These are phyloP conservation scores for Skeletonema grethae DNA, from an alignment of 108 stramenopile genomes.

Conservation along the genomic window DNA sequence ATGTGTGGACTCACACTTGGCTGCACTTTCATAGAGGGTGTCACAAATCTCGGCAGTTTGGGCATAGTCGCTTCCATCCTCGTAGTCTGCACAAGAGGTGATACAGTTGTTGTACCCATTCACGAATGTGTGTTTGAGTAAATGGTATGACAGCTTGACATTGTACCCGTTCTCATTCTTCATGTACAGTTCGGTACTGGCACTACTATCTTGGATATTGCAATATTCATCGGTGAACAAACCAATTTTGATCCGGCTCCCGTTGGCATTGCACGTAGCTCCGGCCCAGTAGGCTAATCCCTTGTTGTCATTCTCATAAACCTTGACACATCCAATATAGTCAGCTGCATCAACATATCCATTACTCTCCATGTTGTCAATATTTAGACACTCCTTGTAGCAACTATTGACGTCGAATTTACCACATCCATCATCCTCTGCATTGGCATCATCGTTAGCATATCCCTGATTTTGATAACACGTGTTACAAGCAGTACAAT, in stretches of 20 bases:
- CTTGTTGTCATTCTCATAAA: slow-evolving; percentile 68
- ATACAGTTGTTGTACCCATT: slow-evolving; percentile 47
- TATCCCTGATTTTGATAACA: slow-evolving; percentile 21
- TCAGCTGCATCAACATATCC: slow-evolving; percentile 76
- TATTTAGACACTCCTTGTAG: slow-evolving; percentile 76
- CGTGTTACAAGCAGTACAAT: slow-evolving; percentile 74
- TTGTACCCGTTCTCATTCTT: slow-evolving; percentile 63
- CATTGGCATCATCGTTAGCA: neutral
- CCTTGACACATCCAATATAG: slow-evolving; percentile 60
- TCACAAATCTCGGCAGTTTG: slow-evolving; percentile 68
- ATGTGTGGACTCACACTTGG: slow-evolving; percentile 79
- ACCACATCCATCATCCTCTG: slow-evolving; percentile 1
- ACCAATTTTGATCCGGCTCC: slow-evolving; percentile 84
- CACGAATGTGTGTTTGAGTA: slow-evolving; percentile 81
- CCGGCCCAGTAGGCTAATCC: slow-evolving; percentile 68
- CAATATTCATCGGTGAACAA: slow-evolving; percentile 81
- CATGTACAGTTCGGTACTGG: slow-evolving; percentile 76
- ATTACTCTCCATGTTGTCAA: slow-evolving; percentile 63
- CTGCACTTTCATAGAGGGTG: slow-evolving; percentile 68
- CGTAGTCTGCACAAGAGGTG: slow-evolving; percentile 51
- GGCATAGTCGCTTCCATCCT: slow-evolving; percentile 20
- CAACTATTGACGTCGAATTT: slow-evolving; percentile 71
- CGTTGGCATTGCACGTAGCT: slow-evolving; percentile 65
- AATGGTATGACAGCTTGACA: slow-evolving; percentile 79
- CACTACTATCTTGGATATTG: slow-evolving; percentile 47